Evolutionary conservation across 257 asterid species (phyloP).

Genomic region (Fraxinus cuspidata): DNA sequence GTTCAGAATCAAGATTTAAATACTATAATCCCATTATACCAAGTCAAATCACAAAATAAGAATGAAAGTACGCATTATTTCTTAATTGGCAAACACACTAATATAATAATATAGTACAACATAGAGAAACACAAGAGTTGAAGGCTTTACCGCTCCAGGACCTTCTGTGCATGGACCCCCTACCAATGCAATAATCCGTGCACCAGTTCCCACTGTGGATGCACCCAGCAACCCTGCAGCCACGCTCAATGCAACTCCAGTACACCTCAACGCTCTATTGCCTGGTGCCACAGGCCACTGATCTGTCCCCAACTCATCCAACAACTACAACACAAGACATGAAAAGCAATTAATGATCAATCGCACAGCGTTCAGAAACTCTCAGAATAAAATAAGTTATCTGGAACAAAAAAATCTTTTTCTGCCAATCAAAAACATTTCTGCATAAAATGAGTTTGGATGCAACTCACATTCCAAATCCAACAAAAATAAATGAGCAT

Average conservation of each 20-base stretch:
- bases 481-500: constrained; percentile 13
- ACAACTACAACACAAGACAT: constrained; percentile 53
- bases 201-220: constrained; percentile 79
- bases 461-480: constrained; percentile 1
- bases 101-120: background rate
- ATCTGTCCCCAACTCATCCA: constrained; percentile 90
- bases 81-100: background rate
- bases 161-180: constrained; percentile 99
- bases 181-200: constrained; percentile 80
- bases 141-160: constrained; percentile 86
- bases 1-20: background rate
- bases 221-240: constrained; percentile 93
- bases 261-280: constrained; percentile 77
- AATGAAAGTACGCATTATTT: background rate
- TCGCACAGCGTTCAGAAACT: constrained; percentile 13
- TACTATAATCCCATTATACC: background rate
- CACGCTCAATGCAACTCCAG: constrained; percentile 93
- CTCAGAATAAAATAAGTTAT: background rate
- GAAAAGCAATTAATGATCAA: constrained; percentile 6
- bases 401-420: background rate
- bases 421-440: constrained; percentile 12
- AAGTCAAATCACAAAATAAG: background rate
- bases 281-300: constrained; percentile 86
- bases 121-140: constrained; percentile 20
- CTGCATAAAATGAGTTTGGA: background rate